Conservation (phyloP, 345 rosid species). For the Eucalyptus paniculata region DNA sequence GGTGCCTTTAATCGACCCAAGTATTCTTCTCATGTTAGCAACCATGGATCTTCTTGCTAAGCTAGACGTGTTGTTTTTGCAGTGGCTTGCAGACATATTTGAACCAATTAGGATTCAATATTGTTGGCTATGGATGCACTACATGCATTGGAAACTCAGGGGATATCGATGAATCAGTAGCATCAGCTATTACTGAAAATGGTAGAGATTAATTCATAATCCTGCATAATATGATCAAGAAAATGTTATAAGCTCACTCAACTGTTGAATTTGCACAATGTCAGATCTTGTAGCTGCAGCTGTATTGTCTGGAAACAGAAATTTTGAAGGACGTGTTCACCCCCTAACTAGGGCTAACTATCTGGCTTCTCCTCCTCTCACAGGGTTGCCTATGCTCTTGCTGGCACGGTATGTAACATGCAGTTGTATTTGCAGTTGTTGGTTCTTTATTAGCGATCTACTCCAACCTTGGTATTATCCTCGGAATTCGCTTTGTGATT, state of each 20-base stretch:
- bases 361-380: slow-evolving; percentile 95
- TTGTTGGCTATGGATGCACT: slow-evolving; percentile 94
- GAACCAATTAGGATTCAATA: slow-evolving; percentile 72
- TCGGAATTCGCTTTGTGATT: not conserved
- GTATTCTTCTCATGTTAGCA: not conserved
- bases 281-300: slow-evolving; percentile 87
- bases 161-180: slow-evolving; percentile 72
- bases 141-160: slow-evolving; percentile 95
- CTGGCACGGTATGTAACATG: slow-evolving; percentile 59
- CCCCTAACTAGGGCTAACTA: slow-evolving; percentile 91
- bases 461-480: not conserved
- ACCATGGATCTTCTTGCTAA: not conserved
- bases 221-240: not conserved
- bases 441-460: not conserved
- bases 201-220: slow-evolving; percentile 12
- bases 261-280: not conserved
- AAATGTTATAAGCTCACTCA: not conserved
- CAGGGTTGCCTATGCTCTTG: slow-evolving; percentile 90
- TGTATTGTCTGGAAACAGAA: slow-evolving; percentile 86
- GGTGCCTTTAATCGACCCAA: slow-evolving; percentile 9
- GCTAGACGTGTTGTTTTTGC: not conserved
- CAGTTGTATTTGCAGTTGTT: not conserved
- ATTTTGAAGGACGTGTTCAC: slow-evolving; percentile 92
- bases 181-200: slow-evolving; percentile 70
- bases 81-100: slow-evolving; percentile 74